phyloP scores from a whole-genome alignment of 2,329 filamentous ascomycete genomes.

The Pezizomycotina sp. region DNA sequence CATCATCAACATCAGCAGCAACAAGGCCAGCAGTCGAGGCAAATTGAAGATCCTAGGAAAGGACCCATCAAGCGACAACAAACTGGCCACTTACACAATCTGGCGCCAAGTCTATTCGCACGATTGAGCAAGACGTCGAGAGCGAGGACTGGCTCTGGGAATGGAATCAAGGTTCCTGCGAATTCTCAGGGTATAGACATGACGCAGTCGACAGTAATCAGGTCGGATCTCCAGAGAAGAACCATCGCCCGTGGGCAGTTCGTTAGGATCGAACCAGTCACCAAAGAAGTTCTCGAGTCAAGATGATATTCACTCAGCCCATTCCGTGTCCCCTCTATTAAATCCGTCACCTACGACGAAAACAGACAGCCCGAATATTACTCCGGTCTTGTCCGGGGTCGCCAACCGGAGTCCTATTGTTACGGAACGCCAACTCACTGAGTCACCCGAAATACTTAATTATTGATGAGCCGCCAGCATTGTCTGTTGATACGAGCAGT shows the following conservation, averaged over 20 bases:
- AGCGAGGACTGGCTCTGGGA: constrained; percentile 9
- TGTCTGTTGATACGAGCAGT: constrained; percentile 21
- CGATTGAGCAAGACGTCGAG: constrained; percentile 26
- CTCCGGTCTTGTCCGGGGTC: no score
- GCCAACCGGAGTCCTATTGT: no score
- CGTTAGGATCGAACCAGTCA: no score
- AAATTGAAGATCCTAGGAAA: constrained; percentile 29
- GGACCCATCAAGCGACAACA: constrained; percentile 33
- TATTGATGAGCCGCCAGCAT: constrained; percentile 14
- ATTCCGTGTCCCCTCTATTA: constrained; percentile 19
- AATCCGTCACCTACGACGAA: no score
- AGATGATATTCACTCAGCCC: constrained; percentile 16
- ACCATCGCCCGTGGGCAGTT: no score
- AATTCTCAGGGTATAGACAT: constrained; percentile 13
- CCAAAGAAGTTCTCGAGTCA: constrained; percentile 5
- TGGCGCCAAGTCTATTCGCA: constrained; percentile 23
- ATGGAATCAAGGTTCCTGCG: constrained; percentile 11
- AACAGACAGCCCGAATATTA: no score
- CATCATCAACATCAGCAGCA: constrained; percentile 16
- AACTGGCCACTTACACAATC: constrained; percentile 26
- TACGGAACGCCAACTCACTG: constrained; percentile 20
- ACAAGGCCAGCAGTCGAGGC: constrained; percentile 24
- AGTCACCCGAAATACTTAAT: constrained; percentile 20
- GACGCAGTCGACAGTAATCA: constrained; percentile 3
- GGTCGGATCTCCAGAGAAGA: constrained; percentile 24